phyloP scores from a whole-genome alignment of 345 rosid genomes.

The Rubroshorea leprosula region DNA sequence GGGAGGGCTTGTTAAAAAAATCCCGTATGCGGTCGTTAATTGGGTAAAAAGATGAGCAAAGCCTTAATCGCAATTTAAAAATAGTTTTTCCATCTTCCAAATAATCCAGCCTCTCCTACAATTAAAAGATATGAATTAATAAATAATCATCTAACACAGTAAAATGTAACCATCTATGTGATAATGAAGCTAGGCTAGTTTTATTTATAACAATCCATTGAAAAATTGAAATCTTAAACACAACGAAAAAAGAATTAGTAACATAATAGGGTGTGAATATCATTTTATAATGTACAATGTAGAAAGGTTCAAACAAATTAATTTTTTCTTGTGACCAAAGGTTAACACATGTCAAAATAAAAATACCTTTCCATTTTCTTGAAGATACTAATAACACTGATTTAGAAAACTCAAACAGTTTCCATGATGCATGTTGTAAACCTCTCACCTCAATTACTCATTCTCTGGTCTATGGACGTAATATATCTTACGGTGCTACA shows the following conservation, averaged over 20 bases:
- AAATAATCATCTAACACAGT: not conserved
- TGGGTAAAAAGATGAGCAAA: slow-evolving; percentile 91
- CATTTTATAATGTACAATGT: not conserved
- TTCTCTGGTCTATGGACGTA: too few relatives aligned
- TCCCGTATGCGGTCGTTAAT: slow-evolving; percentile 92
- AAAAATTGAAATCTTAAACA: not conserved
- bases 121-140: slow-evolving; percentile 6
- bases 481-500: too few relatives aligned
- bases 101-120: slow-evolving; percentile 91
- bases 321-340: not conserved
- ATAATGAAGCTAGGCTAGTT: not conserved
- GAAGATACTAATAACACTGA: slow-evolving; percentile 82
- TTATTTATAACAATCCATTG: too few relatives aligned
- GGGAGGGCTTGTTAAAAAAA: slow-evolving; percentile 91
- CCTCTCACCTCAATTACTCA: too few relatives aligned
- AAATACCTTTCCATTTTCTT: slow-evolving; percentile 80
- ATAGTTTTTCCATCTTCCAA: slow-evolving; percentile 93
- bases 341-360: not conserved
- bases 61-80: slow-evolving; percentile 78
- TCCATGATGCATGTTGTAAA: too few relatives aligned
- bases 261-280: not conserved
- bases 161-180: not conserved
- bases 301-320: not conserved
- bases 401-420: too few relatives aligned
- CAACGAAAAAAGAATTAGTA: not conserved